Percentiles rank a stretch among this genome's conserved stretches.
Conservation (phyloP, 306 rosid genomes). For the Cucumis melo region DNA sequence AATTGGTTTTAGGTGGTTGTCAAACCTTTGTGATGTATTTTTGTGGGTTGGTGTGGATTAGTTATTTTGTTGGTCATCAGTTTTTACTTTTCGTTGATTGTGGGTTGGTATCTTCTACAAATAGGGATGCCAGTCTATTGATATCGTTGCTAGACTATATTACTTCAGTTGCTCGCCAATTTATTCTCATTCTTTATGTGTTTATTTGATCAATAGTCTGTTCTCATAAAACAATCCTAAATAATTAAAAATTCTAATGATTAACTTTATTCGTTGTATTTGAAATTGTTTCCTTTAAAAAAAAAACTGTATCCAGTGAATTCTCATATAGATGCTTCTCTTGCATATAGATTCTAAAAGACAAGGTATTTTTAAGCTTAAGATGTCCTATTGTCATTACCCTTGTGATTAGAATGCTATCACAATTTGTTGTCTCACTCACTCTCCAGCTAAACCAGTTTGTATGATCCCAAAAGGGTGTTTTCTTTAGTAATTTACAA, state of each 20-base stretch:
- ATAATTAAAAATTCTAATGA: background rate
- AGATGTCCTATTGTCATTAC: background rate
- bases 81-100: background rate
- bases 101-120: background rate
- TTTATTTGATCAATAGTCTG: background rate
- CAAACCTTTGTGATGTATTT: background rate
- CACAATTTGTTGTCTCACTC: background rate
- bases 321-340: background rate
- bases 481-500: background rate
- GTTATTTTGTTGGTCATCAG: background rate
- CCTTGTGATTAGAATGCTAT: background rate
- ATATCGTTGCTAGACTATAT: background rate
- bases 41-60: background rate
- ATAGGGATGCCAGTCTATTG: background rate
- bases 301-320: background rate
- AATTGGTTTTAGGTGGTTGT: background rate
- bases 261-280: background rate
- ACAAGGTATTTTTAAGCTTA: background rate
- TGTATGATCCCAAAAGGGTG: background rate
- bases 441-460: background rate
- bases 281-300: background rate
- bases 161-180: background rate
- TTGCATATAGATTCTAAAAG: background rate
- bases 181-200: background rate
- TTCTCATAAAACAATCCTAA: background rate